Base-by-base conservation (phyloP, 2,329 filamentous ascomycete species). In the Botrytis cinerea region DNA sequence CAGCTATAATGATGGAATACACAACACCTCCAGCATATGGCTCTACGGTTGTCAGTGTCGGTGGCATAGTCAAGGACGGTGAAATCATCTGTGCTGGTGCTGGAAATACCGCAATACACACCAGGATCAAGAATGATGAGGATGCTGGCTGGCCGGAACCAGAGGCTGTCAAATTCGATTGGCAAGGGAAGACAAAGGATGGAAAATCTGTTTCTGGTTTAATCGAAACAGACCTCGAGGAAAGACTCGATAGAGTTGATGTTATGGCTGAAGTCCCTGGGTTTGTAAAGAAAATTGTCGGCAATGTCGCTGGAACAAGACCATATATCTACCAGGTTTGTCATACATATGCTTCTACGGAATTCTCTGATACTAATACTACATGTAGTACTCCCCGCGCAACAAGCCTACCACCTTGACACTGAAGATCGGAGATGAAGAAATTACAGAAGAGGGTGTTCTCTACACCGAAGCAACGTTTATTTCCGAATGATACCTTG, bases 301-400 rank as follows among this genome's bases (percentile, higher is more conserved):
- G 93, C 61, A 91, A 89, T 76, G 93, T 95, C 20, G 94, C 92
- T 5, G 96, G 96, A 75, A 97, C 96, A 43, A 96, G 94, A 86
- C 96, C 96, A 8, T 99, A 98, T 83, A 98, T 99, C 79, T 99
- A 98, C 84, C 96, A 97, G 87, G 93, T 95, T 83, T 77, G 87
- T 82, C 40, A 32, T 63, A 38, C 18, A 40, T 14, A 60, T 32
- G 38, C 22, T 25, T 60, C 45, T 40, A 62, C 18, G n/a, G 54
- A 38, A n/a, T 35, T 69, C 18, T 5, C 1, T 20, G 12, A 43
- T 45, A 43, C 80, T 82, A 79, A 82, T 74, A 72, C 48, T 32
- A 59, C 2, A 72, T n/a, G 45, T 76, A 97, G 92, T 98, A 91
- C 83, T 87, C 87, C 28, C 92, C 93, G 51, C 84, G 85, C 75